phyloP scores from a whole-genome alignment of 2,329 filamentous ascomycete species.

The Botrytis aclada region DNA sequence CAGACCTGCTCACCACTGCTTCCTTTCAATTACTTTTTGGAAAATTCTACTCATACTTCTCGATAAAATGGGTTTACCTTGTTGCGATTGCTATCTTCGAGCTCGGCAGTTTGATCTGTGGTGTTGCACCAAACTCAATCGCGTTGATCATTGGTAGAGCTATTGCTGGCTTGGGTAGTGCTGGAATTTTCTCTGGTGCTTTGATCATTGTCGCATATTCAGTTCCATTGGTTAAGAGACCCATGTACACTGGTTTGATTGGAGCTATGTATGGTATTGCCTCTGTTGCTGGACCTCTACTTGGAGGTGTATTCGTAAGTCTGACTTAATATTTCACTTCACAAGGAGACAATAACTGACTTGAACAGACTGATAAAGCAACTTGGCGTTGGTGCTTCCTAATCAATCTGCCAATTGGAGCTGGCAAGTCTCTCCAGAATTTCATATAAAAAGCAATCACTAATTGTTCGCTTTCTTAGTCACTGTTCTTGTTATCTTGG shows the following conservation, averaged over 20 bases:
- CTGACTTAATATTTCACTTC: not conserved
- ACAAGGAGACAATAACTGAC: not conserved
- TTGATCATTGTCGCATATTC: slow-evolving; percentile 30
- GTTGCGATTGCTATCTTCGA: slow-evolving; percentile 38
- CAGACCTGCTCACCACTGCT: slow-evolving; percentile 17
- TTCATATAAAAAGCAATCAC: not conserved
- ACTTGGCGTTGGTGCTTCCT: slow-evolving; percentile 38
- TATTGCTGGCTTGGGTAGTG: slow-evolving; percentile 34
- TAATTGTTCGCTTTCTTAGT: slow-evolving; percentile 23
- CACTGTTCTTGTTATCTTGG: slow-evolving; percentile 41
- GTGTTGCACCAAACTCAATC: slow-evolving; percentile 37
- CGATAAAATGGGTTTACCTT: slow-evolving; percentile 39
- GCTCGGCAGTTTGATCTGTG: slow-evolving; percentile 38
- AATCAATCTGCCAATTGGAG: slow-evolving; percentile 35
- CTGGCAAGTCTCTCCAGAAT: slow-evolving; percentile 15
- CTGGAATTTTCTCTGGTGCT: slow-evolving; percentile 32
- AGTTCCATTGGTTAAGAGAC: slow-evolving; percentile 26
- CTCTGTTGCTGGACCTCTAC: slow-evolving; percentile 31
- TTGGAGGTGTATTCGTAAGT: slow-evolving; percentile 37
- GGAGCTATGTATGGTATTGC: slow-evolving; percentile 48
- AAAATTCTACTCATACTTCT: slow-evolving; percentile 37
- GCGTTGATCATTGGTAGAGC: slow-evolving; percentile 40
- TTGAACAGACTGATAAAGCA: slow-evolving; percentile 25
- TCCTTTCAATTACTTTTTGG: slow-evolving; percentile 34
- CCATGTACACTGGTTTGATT: slow-evolving; percentile 20